Percentiles rank a stretch among this genome's conserved stretches.
Evolutionary conservation across 768 basidiomycete species (phyloP).

Genomic region (Lentinula sp.): DNA sequence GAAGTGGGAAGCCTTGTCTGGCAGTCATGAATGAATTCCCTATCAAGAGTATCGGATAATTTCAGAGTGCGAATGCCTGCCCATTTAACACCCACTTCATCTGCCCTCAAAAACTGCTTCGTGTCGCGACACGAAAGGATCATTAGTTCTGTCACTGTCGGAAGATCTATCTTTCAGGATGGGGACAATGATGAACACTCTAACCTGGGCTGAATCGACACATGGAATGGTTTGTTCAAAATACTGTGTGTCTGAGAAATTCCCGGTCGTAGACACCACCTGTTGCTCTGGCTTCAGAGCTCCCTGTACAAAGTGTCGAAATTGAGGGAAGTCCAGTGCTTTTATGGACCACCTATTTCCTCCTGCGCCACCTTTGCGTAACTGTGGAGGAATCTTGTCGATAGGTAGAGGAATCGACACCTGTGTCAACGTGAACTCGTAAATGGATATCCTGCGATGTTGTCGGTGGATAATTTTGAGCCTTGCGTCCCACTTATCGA

Average conservation of each 20-base stretch:
- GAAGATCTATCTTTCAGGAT: neutral
- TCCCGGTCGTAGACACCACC: neutral
- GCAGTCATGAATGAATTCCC: neutral
- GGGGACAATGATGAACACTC: neutral
- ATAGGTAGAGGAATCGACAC: neutral
- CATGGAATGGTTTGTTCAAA: neutral
- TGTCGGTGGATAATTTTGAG: neutral
- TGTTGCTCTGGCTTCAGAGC: neutral
- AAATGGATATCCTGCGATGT: neutral
- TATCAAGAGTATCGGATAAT: neutral
- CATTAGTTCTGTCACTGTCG: neutral
- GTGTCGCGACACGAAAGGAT: neutral
- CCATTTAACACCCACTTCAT: neutral
- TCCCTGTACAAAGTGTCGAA: neutral
- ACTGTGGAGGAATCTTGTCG: neutral
- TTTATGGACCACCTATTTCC: neutral
- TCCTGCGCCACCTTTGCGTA: neutral
- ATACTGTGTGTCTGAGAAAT: neutral
- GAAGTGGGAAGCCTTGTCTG: neutral
- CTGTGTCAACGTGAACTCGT: neutral
- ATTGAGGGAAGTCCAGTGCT: neutral
- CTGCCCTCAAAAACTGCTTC: neutral
- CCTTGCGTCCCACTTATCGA: neutral
- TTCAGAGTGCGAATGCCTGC: neutral
- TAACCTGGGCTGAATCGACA: neutral